phyloP scores from a whole-genome alignment of 768 basidiomycete genomes.

The Leccinum subgranulosum region DNA sequence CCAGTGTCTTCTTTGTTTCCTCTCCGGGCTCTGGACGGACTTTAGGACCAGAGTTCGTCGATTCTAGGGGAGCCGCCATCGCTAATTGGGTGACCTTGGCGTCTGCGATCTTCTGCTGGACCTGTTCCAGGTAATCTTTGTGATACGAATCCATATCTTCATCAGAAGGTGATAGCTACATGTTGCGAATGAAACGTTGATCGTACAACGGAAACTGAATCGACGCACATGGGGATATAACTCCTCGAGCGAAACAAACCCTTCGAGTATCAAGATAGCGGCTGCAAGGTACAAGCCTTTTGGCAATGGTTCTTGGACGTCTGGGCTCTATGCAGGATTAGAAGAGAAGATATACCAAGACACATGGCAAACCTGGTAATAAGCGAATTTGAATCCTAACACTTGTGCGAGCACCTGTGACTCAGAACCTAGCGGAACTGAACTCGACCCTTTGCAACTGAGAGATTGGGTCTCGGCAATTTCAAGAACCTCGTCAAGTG shows the following conservation, averaged over 20 bases:
- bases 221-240: constrained; percentile 84
- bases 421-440: constrained; percentile 30
- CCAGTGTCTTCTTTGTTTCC: constrained; percentile 33
- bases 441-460: not conserved
- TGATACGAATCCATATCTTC: constrained; percentile 67
- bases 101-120: constrained; percentile 60
- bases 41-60: constrained; percentile 39
- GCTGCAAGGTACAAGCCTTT: constrained; percentile 76
- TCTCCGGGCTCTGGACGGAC: constrained; percentile 38
- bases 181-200: constrained; percentile 5
- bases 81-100: constrained; percentile 77
- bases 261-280: constrained; percentile 87
- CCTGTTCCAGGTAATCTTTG: constrained; percentile 61
- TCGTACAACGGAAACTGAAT: not conserved
- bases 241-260: constrained; percentile 83
- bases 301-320: constrained; percentile 59
- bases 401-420: constrained; percentile 82
- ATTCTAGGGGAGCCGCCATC: constrained; percentile 80
- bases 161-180: constrained; percentile 72
- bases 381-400: constrained; percentile 94
- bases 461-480: constrained; percentile 42
- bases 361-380: constrained; percentile 70
- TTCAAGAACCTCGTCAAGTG: constrained; percentile 62
- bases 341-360: constrained; percentile 1
- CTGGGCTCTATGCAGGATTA: constrained; percentile 43